Percentiles rank a stretch among this genome's conserved stretches.
Conservation (phyloP, 2,329 filamentous ascomycete species). For the Ceratocystis lukuohia region DNA sequence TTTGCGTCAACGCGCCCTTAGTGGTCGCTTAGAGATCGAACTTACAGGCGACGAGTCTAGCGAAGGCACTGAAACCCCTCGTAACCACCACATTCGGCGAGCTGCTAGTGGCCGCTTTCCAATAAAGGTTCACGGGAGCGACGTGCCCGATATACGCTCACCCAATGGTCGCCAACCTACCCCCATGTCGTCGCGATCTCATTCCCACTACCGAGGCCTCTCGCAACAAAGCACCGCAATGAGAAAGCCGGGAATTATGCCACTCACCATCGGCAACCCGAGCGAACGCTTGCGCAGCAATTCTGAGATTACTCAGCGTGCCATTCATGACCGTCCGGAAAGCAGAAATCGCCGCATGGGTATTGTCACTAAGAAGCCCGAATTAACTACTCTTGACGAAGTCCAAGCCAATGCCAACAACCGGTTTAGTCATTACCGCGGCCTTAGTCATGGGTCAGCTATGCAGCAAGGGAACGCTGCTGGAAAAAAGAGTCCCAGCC, state of each 20-base stretch:
- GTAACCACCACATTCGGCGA: constrained; percentile 51
- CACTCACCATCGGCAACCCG: constrained; percentile 51
- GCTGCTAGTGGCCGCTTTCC: constrained; percentile 53
- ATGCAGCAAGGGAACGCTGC: constrained; percentile 41
- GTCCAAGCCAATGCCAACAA: constrained; percentile 41
- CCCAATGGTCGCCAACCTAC: constrained; percentile 47
- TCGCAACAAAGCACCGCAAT: constrained; percentile 51
- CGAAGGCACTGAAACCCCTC: constrained; percentile 68
- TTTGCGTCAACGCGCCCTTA: constrained; percentile 40
- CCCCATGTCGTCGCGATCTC: constrained; percentile 59
- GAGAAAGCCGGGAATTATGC: constrained; percentile 56
- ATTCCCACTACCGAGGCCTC: constrained; percentile 58
- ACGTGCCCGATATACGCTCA: constrained; percentile 53
- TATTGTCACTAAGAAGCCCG: constrained; percentile 47
- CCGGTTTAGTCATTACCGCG: constrained; percentile 52
- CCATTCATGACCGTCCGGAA: constrained; percentile 35
- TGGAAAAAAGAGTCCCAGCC: constrained; percentile 34
- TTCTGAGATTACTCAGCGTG: constrained; percentile 44
- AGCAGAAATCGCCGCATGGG: constrained; percentile 51
- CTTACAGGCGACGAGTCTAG: constrained; percentile 48
- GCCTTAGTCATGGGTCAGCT: constrained; percentile 54
- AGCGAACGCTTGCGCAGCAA: constrained; percentile 56
- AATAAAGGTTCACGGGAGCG: constrained; percentile 60
- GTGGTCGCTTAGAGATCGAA: constrained; percentile 41
- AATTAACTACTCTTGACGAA: constrained; percentile 50